phyloP scores from a whole-genome alignment of 2,329 filamentous ascomycete genomes.

The Rhynchosporium secalis region DNA sequence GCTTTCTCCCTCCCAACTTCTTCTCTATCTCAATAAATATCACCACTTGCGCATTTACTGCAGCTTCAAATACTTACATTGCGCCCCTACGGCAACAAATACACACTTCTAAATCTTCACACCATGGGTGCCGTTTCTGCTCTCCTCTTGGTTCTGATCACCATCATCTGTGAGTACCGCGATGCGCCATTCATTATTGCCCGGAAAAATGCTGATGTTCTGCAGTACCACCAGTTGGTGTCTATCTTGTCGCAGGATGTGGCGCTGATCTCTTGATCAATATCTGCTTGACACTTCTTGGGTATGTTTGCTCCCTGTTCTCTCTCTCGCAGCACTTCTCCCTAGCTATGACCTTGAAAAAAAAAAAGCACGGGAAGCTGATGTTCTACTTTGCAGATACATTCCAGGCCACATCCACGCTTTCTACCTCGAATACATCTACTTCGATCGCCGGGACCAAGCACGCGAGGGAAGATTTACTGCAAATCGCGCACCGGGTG shows the following conservation, averaged over 20 bases:
- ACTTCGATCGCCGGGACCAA: conserved; percentile 72
- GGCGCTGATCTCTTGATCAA: conserved; percentile 46
- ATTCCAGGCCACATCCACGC: conserved; percentile 41
- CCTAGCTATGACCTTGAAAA: not conserved
- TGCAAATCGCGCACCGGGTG: conserved; percentile 60
- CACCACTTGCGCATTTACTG: not conserved
- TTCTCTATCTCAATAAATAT: not conserved
- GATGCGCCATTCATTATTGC: not conserved
- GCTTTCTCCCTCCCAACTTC: not conserved
- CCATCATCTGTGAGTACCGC: conserved; percentile 45
- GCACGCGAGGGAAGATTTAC: conserved; percentile 56
- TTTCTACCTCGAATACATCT: conserved; percentile 65
- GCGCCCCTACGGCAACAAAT: not conserved
- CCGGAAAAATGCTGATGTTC: conserved; percentile 16
- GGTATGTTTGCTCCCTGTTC: conserved; percentile 30
- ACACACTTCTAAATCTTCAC: conserved; percentile 5
- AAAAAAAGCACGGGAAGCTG: not conserved
- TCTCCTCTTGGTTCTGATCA: conserved; percentile 47
- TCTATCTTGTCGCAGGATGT: conserved; percentile 44
- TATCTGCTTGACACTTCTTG: conserved; percentile 43
- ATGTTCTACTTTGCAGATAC: conserved; percentile 47
- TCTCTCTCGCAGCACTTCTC: not conserved
- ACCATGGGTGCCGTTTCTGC: conserved; percentile 42
- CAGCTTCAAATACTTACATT: not conserved
- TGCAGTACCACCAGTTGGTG: conserved; percentile 44